Evolutionary conservation across 192 early-diverging fungal genomes (phyloP).

Genomic region (Mortierella antarctica): DNA sequence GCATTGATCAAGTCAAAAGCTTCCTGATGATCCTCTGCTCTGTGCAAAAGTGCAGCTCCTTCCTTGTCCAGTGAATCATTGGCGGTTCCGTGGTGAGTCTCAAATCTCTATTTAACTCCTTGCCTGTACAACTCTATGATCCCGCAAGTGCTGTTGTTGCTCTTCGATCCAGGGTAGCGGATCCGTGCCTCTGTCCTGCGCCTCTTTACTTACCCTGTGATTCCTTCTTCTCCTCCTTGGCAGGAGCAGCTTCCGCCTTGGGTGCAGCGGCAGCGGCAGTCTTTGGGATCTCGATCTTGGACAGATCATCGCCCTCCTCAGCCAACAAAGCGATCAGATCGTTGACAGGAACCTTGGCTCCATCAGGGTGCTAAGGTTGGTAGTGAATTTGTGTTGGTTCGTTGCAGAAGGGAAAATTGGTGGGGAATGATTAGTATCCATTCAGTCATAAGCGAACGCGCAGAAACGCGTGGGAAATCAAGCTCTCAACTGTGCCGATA

Average conservation of each 20-base stretch:
- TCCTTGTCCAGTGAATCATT: too few relatives aligned
- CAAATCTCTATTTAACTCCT: too few relatives aligned
- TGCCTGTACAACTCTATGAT: too few relatives aligned
- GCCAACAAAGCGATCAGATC: constrained; percentile 85
- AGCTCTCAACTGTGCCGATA: not conserved
- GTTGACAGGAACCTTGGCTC: constrained; percentile 81
- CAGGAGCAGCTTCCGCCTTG: constrained; percentile 39
- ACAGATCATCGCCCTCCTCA: constrained; percentile 89
- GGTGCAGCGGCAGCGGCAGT: constrained; percentile 21
- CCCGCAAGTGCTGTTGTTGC: not conserved
- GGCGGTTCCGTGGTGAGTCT: too few relatives aligned
- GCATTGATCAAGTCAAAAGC: not conserved
- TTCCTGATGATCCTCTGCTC: too few relatives aligned
- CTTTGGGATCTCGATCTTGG: constrained; percentile 77
- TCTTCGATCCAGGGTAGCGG: not conserved
- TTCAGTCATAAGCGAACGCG: not conserved
- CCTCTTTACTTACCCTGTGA: constrained; percentile 11
- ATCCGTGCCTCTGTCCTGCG: not conserved
- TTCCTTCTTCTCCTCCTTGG: constrained; percentile 52
- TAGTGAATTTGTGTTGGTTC: too few relatives aligned
- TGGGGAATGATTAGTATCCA: not conserved
- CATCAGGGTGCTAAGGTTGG: constrained; percentile 58
- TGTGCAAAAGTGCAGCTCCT: too few relatives aligned
- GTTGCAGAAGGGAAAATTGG: too few relatives aligned
- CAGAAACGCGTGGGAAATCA: constrained; percentile 13